phyloP scores from a whole-genome alignment of 1,284 basidiomycete species.

The Ustilago crameri region DNA sequence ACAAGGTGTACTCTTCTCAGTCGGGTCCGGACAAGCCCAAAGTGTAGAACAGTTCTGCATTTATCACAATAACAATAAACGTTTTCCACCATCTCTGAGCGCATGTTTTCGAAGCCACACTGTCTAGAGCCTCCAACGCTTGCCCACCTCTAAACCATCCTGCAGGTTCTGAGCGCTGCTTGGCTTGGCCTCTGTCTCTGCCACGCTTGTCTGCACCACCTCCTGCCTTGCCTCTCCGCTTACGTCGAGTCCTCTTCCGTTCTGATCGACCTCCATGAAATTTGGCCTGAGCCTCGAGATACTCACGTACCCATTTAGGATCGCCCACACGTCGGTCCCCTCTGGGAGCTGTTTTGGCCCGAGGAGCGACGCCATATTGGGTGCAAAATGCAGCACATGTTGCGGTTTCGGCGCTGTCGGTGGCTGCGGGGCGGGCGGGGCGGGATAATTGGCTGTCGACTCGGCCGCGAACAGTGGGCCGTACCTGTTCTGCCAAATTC shows the following conservation, averaged over 20 bases:
- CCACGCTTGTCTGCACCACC: too few relatives aligned
- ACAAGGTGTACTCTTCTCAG: slow-evolving; percentile 26
- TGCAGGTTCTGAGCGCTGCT: slow-evolving; percentile 3
- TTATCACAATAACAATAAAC: background rate
- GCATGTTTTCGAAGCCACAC: too few relatives aligned
- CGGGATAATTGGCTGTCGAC: slow-evolving; percentile 17
- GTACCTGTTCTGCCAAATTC: slow-evolving; percentile 60
- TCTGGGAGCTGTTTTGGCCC: slow-evolving; percentile 40
- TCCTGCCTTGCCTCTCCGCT: background rate
- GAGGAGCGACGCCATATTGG: slow-evolving; percentile 58
- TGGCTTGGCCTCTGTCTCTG: slow-evolving; percentile 1
- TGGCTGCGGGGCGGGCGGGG: slow-evolving; percentile 29
- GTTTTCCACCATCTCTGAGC: too few relatives aligned
- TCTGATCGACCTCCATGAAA: slow-evolving; percentile 47
- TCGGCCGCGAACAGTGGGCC: slow-evolving; percentile 46
- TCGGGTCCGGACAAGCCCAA: slow-evolving; percentile 34
- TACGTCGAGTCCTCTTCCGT: slow-evolving; percentile 37
- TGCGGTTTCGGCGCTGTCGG: slow-evolving; percentile 45
- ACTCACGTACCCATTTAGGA: slow-evolving; percentile 59
- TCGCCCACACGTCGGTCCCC: slow-evolving; percentile 64
- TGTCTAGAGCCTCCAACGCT: slow-evolving; percentile 35
- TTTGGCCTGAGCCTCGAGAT: slow-evolving; percentile 56
- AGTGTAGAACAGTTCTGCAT: slow-evolving; percentile 9
- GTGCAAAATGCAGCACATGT: slow-evolving; percentile 55
- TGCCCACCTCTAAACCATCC: slow-evolving; percentile 43